A percentile compares a stretch with the other conserved stretches of the same genome.
Conservation (phyloP, 2,329 filamentous ascomycete species). For the Colletotrichum magnum region DNA sequence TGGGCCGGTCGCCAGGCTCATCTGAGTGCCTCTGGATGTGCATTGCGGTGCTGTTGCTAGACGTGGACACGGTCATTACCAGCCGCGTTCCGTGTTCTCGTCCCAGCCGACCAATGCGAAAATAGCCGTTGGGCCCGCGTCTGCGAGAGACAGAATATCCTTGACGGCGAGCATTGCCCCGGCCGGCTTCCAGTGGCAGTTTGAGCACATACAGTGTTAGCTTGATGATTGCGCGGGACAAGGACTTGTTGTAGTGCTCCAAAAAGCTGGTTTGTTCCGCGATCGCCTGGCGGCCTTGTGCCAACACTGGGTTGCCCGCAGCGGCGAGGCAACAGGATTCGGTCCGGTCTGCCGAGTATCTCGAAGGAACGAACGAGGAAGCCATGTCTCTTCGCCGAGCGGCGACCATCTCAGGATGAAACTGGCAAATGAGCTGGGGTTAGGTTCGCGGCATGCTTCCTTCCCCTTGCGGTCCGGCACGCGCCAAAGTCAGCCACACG, state of each 20-base stretch:
- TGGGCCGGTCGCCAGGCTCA: constrained; percentile 2
- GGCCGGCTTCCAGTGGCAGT: background rate
- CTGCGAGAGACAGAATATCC: constrained; percentile 16
- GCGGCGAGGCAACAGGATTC: constrained; percentile 1
- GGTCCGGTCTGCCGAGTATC: constrained; percentile 27
- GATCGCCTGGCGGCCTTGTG: background rate
- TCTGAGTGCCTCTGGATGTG: background rate
- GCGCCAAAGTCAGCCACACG: constrained; percentile 21
- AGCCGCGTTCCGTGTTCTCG: constrained; percentile 18
- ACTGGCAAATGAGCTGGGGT: constrained; percentile 15
- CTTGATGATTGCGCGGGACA: background rate
- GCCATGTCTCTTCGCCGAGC: background rate
- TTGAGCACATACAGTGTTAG: constrained; percentile 20
- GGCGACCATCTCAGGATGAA: constrained; percentile 23
- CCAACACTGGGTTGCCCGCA: background rate
- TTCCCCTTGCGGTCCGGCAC: constrained; percentile 2
- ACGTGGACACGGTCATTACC: constrained; percentile 18
- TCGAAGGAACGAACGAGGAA: background rate
- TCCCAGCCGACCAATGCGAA: constrained; percentile 27
- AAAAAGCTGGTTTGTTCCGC: constrained; percentile 6
- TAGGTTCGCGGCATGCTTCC: constrained; percentile 10
- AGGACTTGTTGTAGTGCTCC: background rate
- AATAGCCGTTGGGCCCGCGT: constrained; percentile 14
- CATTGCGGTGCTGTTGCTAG: constrained; percentile 6
- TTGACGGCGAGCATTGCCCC: constrained; percentile 1